Evolutionary conservation across 192 early-diverging fungal genomes (phyloP), one percentile per base, ranked within the genome.

Genomic region (Coemansia javaensis): DNA sequence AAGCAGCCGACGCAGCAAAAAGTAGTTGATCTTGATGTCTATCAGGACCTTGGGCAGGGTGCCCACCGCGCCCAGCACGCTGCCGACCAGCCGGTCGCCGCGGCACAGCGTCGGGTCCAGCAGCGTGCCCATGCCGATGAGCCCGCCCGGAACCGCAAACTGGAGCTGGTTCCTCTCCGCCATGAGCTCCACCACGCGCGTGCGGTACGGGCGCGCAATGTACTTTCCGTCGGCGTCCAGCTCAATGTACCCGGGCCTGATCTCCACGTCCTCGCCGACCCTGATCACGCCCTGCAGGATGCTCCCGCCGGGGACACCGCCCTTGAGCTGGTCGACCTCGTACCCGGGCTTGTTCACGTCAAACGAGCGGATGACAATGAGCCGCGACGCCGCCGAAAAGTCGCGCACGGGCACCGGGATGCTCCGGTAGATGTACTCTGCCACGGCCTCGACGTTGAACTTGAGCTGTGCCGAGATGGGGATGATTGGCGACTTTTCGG

Each of bases 281-380:
- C 77, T 83, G 50, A 90, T 77, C 3, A 95, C 89, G 66, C 96
- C 96, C 51, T 78, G 84, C 35, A 99, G 77, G 48, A 99, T 95
- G 48, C 87, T 90, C 27, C 97, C 97, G 79, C 94, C 97, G 40
- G 91, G 94, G 62, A 99, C 93, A 63, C 97, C 94, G 63, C 97
- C 97, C 75, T 89, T 89, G 47, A 99, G 79, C 33, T 91, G 81
- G 17, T 85, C 80, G 21, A 98, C 86, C 74, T 93, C 93, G 18
- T 86, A 82, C 64, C 97, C 97, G 28, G 97, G 94, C 71, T 97
- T 96, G 81, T 99, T 99, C 52, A 99, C 90, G 66, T 99, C 94
- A 50, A 99, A 99, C 21, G 89, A 91, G 66, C 94, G 90, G 66
- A 99, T 99, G 50, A 99, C 93, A 66, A 97, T 97, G 44, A 99